Evolutionary conservation across 176 grass and related monocot species (phyloP).

Genomic region (Chrysopogon serrulatus): DNA sequence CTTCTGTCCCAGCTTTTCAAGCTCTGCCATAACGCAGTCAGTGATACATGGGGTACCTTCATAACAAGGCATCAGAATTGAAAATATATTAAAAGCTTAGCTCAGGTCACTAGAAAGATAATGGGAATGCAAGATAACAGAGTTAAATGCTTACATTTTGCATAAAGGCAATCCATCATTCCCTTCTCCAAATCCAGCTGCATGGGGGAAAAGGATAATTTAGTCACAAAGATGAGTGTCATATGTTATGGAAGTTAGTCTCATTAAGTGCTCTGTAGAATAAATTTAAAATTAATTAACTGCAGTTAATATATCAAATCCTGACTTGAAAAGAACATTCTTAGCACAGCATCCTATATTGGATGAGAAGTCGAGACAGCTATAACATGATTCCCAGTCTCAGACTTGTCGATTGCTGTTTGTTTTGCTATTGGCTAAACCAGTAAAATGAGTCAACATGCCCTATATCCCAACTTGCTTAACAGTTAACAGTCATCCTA

Average conservation of each 20-base stretch:
- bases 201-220: slow-evolving; percentile 7
- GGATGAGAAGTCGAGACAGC: not conserved
- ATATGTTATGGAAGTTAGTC: not conserved
- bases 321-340: not conserved
- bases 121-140: not conserved
- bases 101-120: not conserved
- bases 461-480: not conserved
- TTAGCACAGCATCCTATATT: not conserved
- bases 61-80: slow-evolving; percentile 8
- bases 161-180: slow-evolving; percentile 99
- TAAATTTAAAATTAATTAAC: not conserved
- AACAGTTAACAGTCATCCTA: slow-evolving; percentile 4
- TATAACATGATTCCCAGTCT: not conserved
- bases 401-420: not conserved
- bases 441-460: not conserved
- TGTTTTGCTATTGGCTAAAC: not conserved
- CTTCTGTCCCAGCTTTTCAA: slow-evolving; percentile 93
- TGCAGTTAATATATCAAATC: not conserved
- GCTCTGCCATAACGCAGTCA: slow-evolving; percentile 94
- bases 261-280: not conserved
- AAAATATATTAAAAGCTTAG: not conserved
- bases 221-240: not conserved
- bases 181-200: slow-evolving; percentile 99
- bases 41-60: slow-evolving; percentile 90
- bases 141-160: slow-evolving; percentile 66